A percentile compares a stretch with the other conserved stretches of the same genome.
These are phyloP conservation scores for Epichloe baconii DNA, from an alignment of 2,329 filamentous ascomycete species.

Conservation along the genomic window DNA sequence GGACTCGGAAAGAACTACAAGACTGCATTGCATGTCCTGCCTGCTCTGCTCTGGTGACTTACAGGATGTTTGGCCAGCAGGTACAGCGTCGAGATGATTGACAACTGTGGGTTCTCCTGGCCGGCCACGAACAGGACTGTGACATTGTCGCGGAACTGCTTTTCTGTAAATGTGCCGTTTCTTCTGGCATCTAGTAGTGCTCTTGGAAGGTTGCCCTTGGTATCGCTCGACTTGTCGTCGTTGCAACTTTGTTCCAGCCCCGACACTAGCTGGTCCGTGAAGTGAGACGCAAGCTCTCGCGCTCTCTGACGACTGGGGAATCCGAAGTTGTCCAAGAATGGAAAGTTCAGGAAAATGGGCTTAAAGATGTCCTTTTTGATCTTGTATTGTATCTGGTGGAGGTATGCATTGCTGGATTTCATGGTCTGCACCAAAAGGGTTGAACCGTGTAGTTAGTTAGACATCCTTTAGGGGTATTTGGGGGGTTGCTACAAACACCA, in stretches of 20 bases:
- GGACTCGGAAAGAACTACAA: neutral
- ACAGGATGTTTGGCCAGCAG: constrained; percentile 21
- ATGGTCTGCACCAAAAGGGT: constrained; percentile 10
- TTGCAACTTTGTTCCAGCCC: constrained; percentile 8
- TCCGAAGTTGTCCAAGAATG: constrained; percentile 15
- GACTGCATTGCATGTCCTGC: neutral
- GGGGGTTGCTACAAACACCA: constrained; percentile 6
- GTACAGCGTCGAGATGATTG: constrained; percentile 23
- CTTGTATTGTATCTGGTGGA: constrained; percentile 13
- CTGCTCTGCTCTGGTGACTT: neutral
- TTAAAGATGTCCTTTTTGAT: constrained; percentile 22
- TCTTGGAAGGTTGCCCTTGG: constrained; percentile 6
- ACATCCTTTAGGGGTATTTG: no score
- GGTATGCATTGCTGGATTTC: constrained; percentile 9
- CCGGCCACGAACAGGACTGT: constrained; percentile 27
- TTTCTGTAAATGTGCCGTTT: constrained; percentile 17
- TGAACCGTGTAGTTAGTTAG: neutral
- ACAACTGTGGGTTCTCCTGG: constrained; percentile 28
- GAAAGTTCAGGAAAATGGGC: constrained; percentile 22
- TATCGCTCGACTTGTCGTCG: neutral
- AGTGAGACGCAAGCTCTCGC: constrained; percentile 13
- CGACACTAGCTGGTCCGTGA: constrained; percentile 13
- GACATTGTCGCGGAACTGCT: constrained; percentile 26
- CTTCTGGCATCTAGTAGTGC: constrained; percentile 12
- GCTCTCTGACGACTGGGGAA: constrained; percentile 16